Base-by-base conservation (phyloP, 345 rosid species). In the Pistacia atlantica region DNA sequence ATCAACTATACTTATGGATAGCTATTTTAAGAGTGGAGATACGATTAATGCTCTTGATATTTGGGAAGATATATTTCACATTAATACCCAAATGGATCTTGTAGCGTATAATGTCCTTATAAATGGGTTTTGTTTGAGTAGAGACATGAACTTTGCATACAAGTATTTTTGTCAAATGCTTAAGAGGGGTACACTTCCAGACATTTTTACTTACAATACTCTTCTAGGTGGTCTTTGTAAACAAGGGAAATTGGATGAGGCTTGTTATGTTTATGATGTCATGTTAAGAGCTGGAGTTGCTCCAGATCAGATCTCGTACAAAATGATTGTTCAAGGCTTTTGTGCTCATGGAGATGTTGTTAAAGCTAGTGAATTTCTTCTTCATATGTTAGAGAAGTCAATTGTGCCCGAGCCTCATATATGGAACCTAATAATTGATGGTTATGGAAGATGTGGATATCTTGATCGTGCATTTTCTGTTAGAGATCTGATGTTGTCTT, bases 1-100 rank as follows among this genome's bases (percentile, higher is more conserved):
- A 22, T 88, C 81, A 65, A 91, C 97, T 72, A 91, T 89, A 77
- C 83, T 90, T 69, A 90, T 93, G 92, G 91, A 90, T 89, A 80
- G 84, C 69, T 89, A 55, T 85, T 87, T 90, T 74, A 91, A 87
- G 90, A 88, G 80, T 65, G 91, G 91, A 52, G 79, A 85, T 65
- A 82, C 79, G 65, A 77, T 56, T 79, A 80, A 84, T 52, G 97
- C 93, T 58, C 73, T 86, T 75, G 72, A 55, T 52, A 20, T 84
- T 28, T 87, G 94, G 97, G 79, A 87, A 66, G 79, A 81, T 76
- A 80, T 90, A 78, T 69, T 75, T 20, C 65, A 59, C 73, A 79
- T 76, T 33, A 80, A 83, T 57, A 70, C 45, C 37, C 77, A 74
- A 72, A 49, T 82, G 35, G 94, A 91, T 82, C 75, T 79, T 59